phyloP scores from a whole-genome alignment of 192 early-diverging fungal species.

The Piromyces finnis region DNA sequence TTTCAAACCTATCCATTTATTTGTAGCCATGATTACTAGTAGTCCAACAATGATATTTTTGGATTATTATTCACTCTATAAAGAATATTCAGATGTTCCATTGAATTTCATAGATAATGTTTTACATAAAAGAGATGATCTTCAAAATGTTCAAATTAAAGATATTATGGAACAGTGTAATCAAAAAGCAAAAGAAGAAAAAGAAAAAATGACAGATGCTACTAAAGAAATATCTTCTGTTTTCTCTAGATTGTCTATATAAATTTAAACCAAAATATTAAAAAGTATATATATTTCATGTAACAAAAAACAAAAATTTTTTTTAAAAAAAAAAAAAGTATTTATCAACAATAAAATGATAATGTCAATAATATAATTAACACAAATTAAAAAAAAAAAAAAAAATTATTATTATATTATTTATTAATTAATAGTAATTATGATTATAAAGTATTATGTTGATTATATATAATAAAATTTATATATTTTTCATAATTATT shows the following conservation, averaged over 20 bases:
- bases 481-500: too few species aligned
- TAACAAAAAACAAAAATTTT: too few species aligned
- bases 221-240: neutral
- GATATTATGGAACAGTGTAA: constrained; percentile 28
- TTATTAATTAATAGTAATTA: too few species aligned
- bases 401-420: too few species aligned
- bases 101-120: constrained; percentile 84
- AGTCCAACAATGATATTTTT: constrained; percentile 70
- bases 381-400: too few species aligned
- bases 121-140: constrained; percentile 70
- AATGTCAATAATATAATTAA: too few species aligned
- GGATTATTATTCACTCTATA: constrained; percentile 79
- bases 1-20: constrained; percentile 68
- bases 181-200: neutral
- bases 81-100: constrained; percentile 80
- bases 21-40: constrained; percentile 61
- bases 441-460: too few species aligned
- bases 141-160: constrained; percentile 66
- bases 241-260: neutral
- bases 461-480: too few species aligned
- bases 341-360: too few species aligned
- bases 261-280: too few species aligned
- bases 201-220: neutral
- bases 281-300: too few species aligned
- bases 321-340: too few species aligned